phyloP scores from a whole-genome alignment of 441 rosid species.

The Manihot esculenta region DNA sequence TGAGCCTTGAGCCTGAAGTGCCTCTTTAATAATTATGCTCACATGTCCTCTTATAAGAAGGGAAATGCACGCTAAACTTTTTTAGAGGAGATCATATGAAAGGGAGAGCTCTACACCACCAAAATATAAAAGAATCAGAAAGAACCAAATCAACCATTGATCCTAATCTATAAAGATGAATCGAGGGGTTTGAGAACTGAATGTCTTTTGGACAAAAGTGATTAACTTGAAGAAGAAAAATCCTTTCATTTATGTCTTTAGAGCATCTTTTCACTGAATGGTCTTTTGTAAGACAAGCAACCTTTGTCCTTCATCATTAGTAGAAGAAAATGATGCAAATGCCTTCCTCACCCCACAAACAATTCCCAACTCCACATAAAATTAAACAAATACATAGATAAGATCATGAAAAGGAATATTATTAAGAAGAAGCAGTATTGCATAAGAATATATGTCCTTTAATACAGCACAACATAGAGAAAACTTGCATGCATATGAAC shows the following conservation, averaged over 20 bases:
- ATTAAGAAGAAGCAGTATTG: not conserved
- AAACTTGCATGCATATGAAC: not conserved
- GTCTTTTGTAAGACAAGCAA: too few species aligned
- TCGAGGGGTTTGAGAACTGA: not conserved
- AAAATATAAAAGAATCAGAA: conserved; percentile 4
- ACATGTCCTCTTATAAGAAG: conserved; percentile 1
- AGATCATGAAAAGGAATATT: not conserved
- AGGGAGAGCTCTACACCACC: not conserved
- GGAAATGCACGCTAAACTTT: not conserved
- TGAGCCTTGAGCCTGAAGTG: too few species aligned
- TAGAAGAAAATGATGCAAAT: not conserved
- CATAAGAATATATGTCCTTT: too few species aligned
- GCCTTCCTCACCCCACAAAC: not conserved
- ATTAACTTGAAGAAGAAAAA: too few species aligned
- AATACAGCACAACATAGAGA: too few species aligned
- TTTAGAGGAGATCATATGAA: not conserved
- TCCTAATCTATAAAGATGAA: not conserved
- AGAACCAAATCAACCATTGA: not conserved
- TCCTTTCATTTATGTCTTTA: too few species aligned
- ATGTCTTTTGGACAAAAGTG: not conserved
- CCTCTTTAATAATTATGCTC: too few species aligned
- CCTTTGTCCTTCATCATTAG: too few species aligned
- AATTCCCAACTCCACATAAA: too few species aligned
- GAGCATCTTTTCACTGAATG: too few species aligned
- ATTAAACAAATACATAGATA: not conserved